Percentiles rank a stretch among this genome's conserved stretches.
phyloP scores from a whole-genome alignment of 768 basidiomycete genomes.

The Albatrellus ellisii region DNA sequence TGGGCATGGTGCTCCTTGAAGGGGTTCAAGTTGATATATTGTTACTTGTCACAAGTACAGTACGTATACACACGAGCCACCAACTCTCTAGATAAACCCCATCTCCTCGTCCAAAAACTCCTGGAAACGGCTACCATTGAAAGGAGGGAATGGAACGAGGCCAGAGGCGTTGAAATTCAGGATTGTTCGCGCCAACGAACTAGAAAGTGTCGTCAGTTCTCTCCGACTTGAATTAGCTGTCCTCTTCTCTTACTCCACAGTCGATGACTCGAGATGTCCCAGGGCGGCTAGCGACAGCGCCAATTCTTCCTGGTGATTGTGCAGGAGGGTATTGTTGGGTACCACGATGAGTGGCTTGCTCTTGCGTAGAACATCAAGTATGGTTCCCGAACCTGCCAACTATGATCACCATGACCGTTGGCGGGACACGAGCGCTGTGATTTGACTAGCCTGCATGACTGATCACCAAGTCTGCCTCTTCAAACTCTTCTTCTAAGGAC shows the following conservation, averaged over 20 bases:
- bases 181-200: conserved; percentile 44
- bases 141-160: conserved; percentile 49
- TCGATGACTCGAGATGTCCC: conserved; percentile 44
- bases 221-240: background rate
- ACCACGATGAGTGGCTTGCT: conserved; percentile 74
- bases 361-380: conserved; percentile 72
- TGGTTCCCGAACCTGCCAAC: conserved; percentile 77
- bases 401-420: background rate
- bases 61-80: background rate
- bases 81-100: conserved; percentile 35
- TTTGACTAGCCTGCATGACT: conserved; percentile 79
- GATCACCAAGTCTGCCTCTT: conserved; percentile 64
- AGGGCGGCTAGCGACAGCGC: conserved; percentile 50
- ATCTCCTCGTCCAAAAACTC: conserved; percentile 63
- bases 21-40: background rate
- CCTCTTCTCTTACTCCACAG: conserved; percentile 38
- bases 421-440: background rate
- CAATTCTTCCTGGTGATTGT: conserved; percentile 90
- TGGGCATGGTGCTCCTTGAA: background rate
- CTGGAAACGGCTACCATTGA: conserved; percentile 55
- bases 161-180: conserved; percentile 29
- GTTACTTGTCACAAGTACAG: background rate
- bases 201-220: conserved; percentile 15
- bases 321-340: conserved; percentile 78
- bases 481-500: conserved; percentile 52